Percentiles rank a stretch among this genome's conserved stretches.
These are phyloP conservation scores for Vitis hybrid DNA, from an alignment of 177 flowering plant genomes.

Conservation along the genomic window DNA sequence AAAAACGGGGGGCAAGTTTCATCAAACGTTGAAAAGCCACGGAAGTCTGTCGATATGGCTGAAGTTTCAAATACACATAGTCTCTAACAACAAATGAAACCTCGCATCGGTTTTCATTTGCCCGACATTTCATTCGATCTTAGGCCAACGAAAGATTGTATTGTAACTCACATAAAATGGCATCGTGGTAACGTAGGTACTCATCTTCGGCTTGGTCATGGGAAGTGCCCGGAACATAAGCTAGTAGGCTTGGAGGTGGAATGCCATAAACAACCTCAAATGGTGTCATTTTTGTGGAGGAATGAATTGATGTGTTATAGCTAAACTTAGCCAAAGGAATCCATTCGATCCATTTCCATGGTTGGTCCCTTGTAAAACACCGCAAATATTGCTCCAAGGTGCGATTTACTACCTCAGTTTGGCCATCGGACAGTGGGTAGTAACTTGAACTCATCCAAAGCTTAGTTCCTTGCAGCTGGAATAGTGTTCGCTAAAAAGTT, in stretches of 20 bases:
- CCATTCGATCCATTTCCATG: slow-evolving; percentile 15
- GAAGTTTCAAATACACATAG: slow-evolving; percentile 8
- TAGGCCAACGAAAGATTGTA: neutral
- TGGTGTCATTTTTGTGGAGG: slow-evolving; percentile 7
- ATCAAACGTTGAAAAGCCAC: neutral
- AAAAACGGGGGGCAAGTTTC: neutral
- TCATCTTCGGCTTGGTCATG: neutral
- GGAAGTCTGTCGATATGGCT: slow-evolving; percentile 5
- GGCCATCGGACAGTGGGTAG: neutral
- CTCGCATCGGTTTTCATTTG: neutral
- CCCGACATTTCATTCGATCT: neutral
- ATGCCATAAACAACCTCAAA: slow-evolving; percentile 3
- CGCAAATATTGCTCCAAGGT: neutral
- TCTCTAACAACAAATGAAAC: neutral
- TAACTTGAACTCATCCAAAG: neutral
- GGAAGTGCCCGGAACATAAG: slow-evolving; percentile 1
- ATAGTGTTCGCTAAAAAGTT: neutral
- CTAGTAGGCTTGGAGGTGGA: neutral
- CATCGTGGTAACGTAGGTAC: neutral
- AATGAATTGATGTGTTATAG: slow-evolving; percentile 13
- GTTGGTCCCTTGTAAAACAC: neutral
- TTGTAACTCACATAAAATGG: neutral
- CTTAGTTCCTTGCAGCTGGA: neutral
- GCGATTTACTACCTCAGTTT: neutral
- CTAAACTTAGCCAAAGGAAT: slow-evolving; percentile 10